Evolutionary conservation across 2,329 filamentous ascomycete species (phyloP), one percentile per base, ranked within the genome.

Genomic region (Colletotrichum sp.): DNA sequence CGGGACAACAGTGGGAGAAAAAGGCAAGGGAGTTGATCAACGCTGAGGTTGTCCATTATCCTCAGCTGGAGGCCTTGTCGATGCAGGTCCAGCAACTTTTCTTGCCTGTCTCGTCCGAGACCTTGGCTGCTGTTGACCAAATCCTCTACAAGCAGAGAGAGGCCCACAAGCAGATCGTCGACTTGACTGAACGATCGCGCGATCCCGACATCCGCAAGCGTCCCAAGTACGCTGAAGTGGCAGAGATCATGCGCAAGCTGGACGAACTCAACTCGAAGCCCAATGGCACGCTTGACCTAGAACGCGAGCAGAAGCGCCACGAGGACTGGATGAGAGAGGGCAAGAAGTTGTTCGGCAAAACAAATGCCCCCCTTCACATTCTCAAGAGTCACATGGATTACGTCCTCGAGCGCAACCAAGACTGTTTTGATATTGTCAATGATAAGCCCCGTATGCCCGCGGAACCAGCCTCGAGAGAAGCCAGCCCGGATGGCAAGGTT

Each of bases 291-390:
- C 90, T 97, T 38, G 97, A 99, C 79, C 90, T 99, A 6, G 97
- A 99, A 81, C 96, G 95, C 76, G 95, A 98, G 82, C 94, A 97
- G 77, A 98, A 97, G 81, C 92, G 95, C 9, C 97, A 98, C 77
- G 97, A 99, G 81, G 97, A 99, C 82, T 99, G 97, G 97, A 99
- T 99, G 96, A 91, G 97, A 36, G 95, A 95, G 79, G 97, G 97
- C 65, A 99, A 99, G 86, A 98, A 98, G 82, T 86, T 99, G 0
- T 99, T 99, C 80, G 97, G 97, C 66, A 99, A 99, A 83, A 97
- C 97, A 2, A 99, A 99, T 81, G 97, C 97, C 2, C 97, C 97
- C 2, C 87, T 99, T 15, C 97, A 99, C 82, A 99, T 99, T 76
- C 89, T 99, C 33, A 97, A 96, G 80, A 94, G 93, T 72, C 96